Base-by-base conservation (phyloP, 805 yeast species). In the Candida taoyuanica region DNA sequence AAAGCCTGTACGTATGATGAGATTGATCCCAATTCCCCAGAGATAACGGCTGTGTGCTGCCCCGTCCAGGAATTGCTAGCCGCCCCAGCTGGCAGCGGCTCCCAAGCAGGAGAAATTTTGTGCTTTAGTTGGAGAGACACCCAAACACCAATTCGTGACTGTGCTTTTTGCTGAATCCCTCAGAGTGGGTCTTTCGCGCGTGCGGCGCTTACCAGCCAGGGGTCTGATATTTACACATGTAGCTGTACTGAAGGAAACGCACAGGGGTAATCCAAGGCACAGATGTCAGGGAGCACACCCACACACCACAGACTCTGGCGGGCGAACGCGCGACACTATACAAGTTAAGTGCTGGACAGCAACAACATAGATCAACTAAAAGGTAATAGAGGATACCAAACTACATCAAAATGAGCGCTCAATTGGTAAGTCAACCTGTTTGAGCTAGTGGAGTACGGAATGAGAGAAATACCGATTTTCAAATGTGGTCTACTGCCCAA, bases 321-420 rank as follows among this genome's bases (percentile, higher is more conserved):
- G 16, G 37, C 36, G 24, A 15, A 7, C 40, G 31, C 39, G 33
- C 39, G 39, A 32, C 32, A 30, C 38, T 23, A 16, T 34, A 28
- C 30, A 31, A 39, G 38, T 29, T 14, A 34, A 34, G 35, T 26
- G 38, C 35, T 23, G 33, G 26, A 30, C 44, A 37, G 37, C 43
- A 37, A 25, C 33, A 25, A 28, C 34, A 17, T 17, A 20, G 15
- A 33, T 17, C 34, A 30, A 34, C 32, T 7, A 12, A 8, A 7
- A 8, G 16, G n/a, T 14, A 23, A 17, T 21, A 39, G 31, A 34
- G 41, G 15, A 12, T 38, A 37, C 44, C 47, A 30, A 44, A 31
- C 40, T 40, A 46, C 40, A 44, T 45, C 48, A 46, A 50, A 50
- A 56, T 56, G 60, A 53, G 56, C 52, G 56, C 60, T 47, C 60